Evolutionary conservation across 2,329 filamentous ascomycete species (phyloP).

Genomic region (Ceratocystis alfenasii): DNA sequence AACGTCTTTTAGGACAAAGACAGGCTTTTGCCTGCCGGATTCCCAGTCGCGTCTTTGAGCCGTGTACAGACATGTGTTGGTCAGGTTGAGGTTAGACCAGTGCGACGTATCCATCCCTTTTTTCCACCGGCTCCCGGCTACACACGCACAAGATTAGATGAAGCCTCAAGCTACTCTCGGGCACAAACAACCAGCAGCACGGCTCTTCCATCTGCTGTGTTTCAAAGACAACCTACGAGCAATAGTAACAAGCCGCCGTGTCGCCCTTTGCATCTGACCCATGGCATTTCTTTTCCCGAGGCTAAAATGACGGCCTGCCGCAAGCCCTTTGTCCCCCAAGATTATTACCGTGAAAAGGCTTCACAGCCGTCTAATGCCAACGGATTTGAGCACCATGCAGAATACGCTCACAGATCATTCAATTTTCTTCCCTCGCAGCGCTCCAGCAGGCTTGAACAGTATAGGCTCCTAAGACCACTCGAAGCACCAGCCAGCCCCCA

Average conservation of each 20-base stretch:
- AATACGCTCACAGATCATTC: background rate
- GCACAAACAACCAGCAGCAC: background rate
- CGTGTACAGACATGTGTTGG: conserved; percentile 2
- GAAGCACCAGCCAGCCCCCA: background rate
- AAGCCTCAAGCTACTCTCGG: background rate
- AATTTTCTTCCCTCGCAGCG: conserved; percentile 1
- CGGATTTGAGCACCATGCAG: background rate
- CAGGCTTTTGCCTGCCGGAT: background rate
- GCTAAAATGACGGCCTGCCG: background rate
- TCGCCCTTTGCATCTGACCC: background rate
- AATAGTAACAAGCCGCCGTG: background rate
- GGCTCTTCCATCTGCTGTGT: background rate
- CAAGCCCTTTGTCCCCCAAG: background rate
- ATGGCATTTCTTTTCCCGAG: background rate
- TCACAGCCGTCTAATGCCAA: background rate
- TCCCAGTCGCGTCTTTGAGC: background rate
- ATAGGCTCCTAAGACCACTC: background rate
- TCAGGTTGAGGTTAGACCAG: background rate
- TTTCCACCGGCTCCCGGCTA: background rate
- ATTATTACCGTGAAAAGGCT: background rate
- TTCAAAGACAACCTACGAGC: background rate
- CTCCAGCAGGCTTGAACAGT: background rate
- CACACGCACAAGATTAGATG: background rate
- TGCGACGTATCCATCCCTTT: background rate
- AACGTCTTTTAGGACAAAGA: conserved; percentile 21